phyloP scores from a whole-genome alignment of 2,329 filamentous ascomycete species.

The Fusarium protoensiforme region DNA sequence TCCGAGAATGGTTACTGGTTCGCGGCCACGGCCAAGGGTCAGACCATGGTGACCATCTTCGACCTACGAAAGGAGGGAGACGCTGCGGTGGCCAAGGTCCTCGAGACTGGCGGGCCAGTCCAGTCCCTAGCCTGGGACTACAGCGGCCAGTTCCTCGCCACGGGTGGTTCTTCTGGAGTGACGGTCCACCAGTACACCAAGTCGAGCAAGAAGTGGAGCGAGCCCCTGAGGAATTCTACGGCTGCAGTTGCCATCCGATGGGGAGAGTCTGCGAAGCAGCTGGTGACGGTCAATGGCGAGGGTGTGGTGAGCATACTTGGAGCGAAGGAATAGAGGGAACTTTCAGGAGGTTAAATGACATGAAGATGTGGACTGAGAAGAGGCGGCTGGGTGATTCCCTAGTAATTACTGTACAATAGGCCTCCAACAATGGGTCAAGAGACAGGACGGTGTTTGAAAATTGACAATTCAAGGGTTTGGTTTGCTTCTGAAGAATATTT shows the following conservation, averaged over 20 bases:
- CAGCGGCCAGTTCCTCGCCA: constrained; percentile 91
- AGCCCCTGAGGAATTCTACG: constrained; percentile 81
- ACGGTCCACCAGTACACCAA: constrained; percentile 93
- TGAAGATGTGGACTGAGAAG: background rate
- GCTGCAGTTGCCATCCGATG: constrained; percentile 80
- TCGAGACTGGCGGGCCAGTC: constrained; percentile 85
- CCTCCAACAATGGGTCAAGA: constrained; percentile 25
- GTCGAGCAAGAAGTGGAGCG: constrained; percentile 86
- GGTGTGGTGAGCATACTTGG: constrained; percentile 80
- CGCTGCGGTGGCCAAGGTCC: constrained; percentile 81
- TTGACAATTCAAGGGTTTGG: constrained; percentile 33
- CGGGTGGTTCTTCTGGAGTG: constrained; percentile 81
- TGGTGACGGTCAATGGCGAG: constrained; percentile 79
- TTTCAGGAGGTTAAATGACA: constrained; percentile 14
- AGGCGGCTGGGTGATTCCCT: constrained; percentile 20
- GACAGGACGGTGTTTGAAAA: constrained; percentile 37
- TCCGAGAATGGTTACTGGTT: constrained; percentile 99
- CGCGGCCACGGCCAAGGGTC: constrained; percentile 81
- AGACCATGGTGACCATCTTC: constrained; percentile 85
- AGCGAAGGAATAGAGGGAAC: constrained; percentile 55
- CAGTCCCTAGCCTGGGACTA: constrained; percentile 90
- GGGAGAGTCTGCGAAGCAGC: constrained; percentile 78
- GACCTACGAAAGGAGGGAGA: constrained; percentile 93
- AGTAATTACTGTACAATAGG: constrained; percentile 36
- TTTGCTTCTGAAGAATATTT: constrained; percentile 3